These are phyloP conservation scores for Ziziphus jujuba DNA, from an alignment of 306 rosid genomes.

Conservation along the genomic window DNA sequence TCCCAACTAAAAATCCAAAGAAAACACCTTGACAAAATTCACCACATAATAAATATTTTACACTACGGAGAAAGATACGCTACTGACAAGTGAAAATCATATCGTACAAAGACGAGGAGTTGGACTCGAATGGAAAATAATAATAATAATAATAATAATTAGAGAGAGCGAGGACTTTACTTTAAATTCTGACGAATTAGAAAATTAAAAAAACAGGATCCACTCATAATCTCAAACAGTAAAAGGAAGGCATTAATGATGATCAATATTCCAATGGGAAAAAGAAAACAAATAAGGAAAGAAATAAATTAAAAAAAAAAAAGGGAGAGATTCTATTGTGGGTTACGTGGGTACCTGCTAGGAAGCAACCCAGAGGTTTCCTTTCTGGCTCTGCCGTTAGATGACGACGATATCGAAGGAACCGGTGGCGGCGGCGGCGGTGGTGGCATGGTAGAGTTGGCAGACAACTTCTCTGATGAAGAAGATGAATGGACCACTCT, in stretches of 20 bases:
- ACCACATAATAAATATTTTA: too few species aligned
- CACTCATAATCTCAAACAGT: too few species aligned
- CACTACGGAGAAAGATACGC: too few species aligned
- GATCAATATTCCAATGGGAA: too few species aligned
- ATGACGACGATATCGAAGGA: conserved; percentile 35
- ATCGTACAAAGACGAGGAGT: too few species aligned
- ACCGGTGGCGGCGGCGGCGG: conserved; percentile 48
- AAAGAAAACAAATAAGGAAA: not conserved
- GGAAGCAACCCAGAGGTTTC: conserved; percentile 37
- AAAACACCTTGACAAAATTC: not conserved
- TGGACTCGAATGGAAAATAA: too few species aligned
- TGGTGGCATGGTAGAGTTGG: conserved; percentile 30
- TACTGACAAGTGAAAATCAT: too few species aligned
- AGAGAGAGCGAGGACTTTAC: too few species aligned
- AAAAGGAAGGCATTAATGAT: too few species aligned
- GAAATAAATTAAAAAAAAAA: not conserved
- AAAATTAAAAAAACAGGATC: too few species aligned
- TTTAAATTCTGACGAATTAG: too few species aligned
- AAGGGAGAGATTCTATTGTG: not conserved
- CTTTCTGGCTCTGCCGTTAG: conserved; percentile 42
- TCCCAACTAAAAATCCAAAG: not conserved
- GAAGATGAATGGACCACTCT: conserved; percentile 14
- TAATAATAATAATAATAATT: too few species aligned
- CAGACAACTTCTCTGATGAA: conserved; percentile 15
- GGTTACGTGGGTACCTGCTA: conserved; percentile 47